Base-by-base conservation (phyloP, 169 alveolate species). In the Prorocentrum cordatum region DNA sequence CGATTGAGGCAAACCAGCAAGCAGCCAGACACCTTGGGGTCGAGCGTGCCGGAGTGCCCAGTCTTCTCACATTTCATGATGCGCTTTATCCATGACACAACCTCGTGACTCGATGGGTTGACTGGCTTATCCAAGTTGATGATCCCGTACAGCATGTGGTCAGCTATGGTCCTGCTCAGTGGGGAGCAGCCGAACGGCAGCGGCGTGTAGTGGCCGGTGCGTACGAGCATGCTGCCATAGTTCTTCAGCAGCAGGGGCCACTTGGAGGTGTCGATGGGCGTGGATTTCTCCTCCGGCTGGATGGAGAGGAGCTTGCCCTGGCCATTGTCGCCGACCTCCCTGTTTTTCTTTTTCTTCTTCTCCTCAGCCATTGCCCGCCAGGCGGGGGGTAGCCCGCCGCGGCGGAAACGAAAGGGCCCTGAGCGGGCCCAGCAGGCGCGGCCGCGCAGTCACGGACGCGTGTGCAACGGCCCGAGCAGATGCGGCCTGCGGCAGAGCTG, bases 11-110 rank as follows among this genome's bases (percentile, higher is more conserved):
- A 98, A 38, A 98, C 99, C 61, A 98, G 95, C 85, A 98, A 94
- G 86, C 99, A 98, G 24, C 99, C 99, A 22, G 99, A 97, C 47
- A 98, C 99, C 94, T 98, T 98, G 14, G 99, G 99, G 93, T 98
- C 99, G 64, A 98, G 95, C 14, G 99, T 98, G 58, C 99, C 99
- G 89, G 98, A 94, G 94, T 98, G 99, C 27, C 99, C 99, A 29
- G 99, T 98, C 95, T 98, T 98, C 92, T 98, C 99, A 80, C 99
- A 98, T 88, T 98, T 96, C 93, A 98, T 94, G 70, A 98, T 98
- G 88, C 97, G 96, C 93, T 98, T 98, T 50, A 98, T 96, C 99
- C 99, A 98, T 22, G 99, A 98, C n/a, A 98, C 99, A 33, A 94
- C 96, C 94, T 98, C 99, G 93, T 98, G 99, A 58, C 99, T 97